phyloP scores from a whole-genome alignment of 345 rosid genomes.

The Diplotaxis tenuifolia region DNA sequence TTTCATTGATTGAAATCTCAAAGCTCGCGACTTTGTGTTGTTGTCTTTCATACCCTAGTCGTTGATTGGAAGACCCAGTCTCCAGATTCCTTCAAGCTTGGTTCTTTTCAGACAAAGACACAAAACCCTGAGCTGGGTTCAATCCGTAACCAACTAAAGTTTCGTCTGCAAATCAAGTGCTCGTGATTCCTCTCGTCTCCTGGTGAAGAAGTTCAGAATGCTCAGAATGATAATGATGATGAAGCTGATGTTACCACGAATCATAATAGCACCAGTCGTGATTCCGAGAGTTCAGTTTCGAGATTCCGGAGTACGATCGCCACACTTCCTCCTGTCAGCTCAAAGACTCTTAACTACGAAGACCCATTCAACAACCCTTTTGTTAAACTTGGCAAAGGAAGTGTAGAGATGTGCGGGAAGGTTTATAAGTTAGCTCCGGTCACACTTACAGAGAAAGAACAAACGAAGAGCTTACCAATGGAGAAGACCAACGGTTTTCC shows the following conservation, averaged over 20 bases:
- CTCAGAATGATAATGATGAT: slow-evolving; percentile 17
- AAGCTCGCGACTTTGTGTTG: neutral
- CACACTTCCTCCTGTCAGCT: slow-evolving; percentile 65
- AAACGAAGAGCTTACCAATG: slow-evolving; percentile 91
- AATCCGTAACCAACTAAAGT: neutral
- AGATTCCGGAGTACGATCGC: slow-evolving; percentile 43
- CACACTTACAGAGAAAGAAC: slow-evolving; percentile 74
- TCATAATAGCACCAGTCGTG: neutral
- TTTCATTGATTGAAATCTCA: neutral
- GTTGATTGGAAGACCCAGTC: slow-evolving; percentile 39
- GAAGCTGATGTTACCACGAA: slow-evolving; percentile 22
- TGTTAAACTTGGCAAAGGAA: slow-evolving; percentile 73
- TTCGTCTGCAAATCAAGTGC: slow-evolving; percentile 40
- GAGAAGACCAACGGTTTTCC: slow-evolving; percentile 85
- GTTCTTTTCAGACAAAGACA: slow-evolving; percentile 31
- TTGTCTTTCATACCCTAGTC: slow-evolving; percentile 31
- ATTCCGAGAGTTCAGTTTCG: slow-evolving; percentile 32
- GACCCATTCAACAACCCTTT: slow-evolving; percentile 92
- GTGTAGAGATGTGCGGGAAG: slow-evolving; percentile 92
- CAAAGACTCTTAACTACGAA: slow-evolving; percentile 72
- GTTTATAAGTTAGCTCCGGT: slow-evolving; percentile 79
- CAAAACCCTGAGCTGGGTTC: slow-evolving; percentile 28
- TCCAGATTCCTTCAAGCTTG: slow-evolving; percentile 34
- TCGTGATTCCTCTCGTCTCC: slow-evolving; percentile 39
- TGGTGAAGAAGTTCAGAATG: slow-evolving; percentile 27